Evolutionary conservation across 257 asterid genomes (phyloP).

Genomic region (Solanum tarijense): DNA sequence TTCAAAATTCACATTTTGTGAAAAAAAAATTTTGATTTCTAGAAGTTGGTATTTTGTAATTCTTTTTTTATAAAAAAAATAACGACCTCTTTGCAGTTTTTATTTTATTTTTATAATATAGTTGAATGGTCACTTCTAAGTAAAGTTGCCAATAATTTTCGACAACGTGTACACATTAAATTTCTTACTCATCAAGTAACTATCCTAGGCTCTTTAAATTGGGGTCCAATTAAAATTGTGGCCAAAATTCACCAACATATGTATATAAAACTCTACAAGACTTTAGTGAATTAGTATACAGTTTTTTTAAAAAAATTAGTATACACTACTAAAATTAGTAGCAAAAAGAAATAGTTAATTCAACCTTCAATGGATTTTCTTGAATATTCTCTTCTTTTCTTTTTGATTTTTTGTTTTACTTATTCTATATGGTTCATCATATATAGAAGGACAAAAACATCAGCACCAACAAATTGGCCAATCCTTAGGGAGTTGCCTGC

Average conservation of each 20-base stretch:
- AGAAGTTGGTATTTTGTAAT: too few relatives aligned
- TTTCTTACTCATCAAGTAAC: too few relatives aligned
- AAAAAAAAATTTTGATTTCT: too few relatives aligned
- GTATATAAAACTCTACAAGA: not conserved
- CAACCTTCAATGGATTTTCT: not conserved
- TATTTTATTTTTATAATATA: too few relatives aligned
- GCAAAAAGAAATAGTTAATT: too few relatives aligned
- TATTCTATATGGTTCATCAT: not conserved
- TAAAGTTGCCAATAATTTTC: too few relatives aligned
- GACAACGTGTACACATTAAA: too few relatives aligned
- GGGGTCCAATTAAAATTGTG: not conserved
- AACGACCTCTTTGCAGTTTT: too few relatives aligned
- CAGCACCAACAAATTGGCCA: not conserved
- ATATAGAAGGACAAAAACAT: not conserved
- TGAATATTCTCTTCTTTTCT: not conserved
- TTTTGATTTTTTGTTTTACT: not conserved
- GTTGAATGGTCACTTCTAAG: too few relatives aligned
- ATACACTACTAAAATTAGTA: not conserved
- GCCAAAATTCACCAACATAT: not conserved
- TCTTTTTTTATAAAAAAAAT: too few relatives aligned
- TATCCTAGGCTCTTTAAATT: too few relatives aligned
- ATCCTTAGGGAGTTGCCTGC: not conserved
- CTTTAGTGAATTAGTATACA: not conserved
- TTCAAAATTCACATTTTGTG: too few relatives aligned
- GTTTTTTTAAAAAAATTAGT: not conserved